Percentiles rank a stretch among this genome's conserved stretches.
Conservation (phyloP, 306 rosid species). For the Rosa lucieae region DNA sequence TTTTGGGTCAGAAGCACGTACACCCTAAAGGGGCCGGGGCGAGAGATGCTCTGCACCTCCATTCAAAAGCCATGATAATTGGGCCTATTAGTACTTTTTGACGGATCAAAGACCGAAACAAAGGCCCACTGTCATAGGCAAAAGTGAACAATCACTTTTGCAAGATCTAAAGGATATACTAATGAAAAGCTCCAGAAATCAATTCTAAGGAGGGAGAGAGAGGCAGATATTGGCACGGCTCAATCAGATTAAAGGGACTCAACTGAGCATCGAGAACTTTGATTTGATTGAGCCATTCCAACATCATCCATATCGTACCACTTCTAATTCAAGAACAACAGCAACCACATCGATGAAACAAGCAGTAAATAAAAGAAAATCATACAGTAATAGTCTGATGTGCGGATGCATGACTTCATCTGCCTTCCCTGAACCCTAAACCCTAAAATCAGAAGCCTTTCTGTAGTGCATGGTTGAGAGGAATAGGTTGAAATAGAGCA, state of each 20-base stretch:
- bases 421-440: neutral
- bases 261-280: constrained; percentile 24
- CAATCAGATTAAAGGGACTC: constrained; percentile 47
- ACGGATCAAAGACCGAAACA: neutral
- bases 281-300: constrained; percentile 54
- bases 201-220: neutral
- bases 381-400: neutral
- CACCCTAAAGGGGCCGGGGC: no score
- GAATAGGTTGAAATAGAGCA: neutral
- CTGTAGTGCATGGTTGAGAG: neutral
- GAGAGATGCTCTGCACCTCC: no score
- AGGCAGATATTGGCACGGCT: constrained; percentile 40
- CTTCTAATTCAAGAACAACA: neutral
- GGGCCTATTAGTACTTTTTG: neutral
- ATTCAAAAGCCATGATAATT: neutral
- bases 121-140: neutral
- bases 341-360: neutral
- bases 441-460: neutral
- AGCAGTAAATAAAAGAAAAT: neutral
- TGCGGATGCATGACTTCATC: neutral
- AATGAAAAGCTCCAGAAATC: neutral
- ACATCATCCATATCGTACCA: constrained; percentile 27
- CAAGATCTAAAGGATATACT: neutral
- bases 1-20: no score
- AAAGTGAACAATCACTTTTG: neutral